A percentile compares a stretch with the other conserved stretches of the same genome.
phyloP scores from a whole-genome alignment of 169 alveolate species.

The Plasmodium cynomolgi region DNA sequence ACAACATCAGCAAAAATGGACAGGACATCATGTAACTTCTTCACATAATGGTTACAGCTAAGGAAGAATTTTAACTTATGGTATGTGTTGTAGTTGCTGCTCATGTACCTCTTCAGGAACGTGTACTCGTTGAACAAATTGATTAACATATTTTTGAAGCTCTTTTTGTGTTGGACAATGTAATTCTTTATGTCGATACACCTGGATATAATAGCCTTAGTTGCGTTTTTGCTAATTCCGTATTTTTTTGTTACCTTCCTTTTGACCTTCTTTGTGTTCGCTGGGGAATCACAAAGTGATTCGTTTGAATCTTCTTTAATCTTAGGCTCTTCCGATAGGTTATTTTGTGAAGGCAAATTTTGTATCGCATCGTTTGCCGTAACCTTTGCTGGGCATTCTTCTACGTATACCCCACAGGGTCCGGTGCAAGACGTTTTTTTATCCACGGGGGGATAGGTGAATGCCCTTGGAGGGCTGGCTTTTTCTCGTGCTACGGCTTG shows the following conservation, averaged over 20 bases:
- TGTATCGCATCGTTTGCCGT: not conserved
- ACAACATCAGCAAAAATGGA: conserved; percentile 29
- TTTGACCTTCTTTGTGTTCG: not conserved
- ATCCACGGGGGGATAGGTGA: not conserved
- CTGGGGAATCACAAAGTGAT: not conserved
- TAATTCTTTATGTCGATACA: conserved; percentile 43
- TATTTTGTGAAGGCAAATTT: not conserved
- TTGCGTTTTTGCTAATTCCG: not conserved
- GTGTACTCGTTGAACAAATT: conserved; percentile 56
- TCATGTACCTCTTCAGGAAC: conserved; percentile 43
- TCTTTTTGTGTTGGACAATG: conserved; percentile 3
- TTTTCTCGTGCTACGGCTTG: not conserved
- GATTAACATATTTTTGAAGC: conserved; percentile 19
- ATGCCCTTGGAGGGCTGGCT: not conserved
- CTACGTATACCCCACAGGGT: not conserved
- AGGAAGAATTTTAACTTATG: conserved; percentile 58
- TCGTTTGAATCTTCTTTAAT: not conserved
- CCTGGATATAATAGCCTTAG: not conserved
- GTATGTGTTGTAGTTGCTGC: conserved; percentile 24
- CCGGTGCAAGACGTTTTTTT: not conserved
- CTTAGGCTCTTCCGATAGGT: not conserved
- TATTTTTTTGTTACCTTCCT: not conserved
- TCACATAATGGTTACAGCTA: conserved; percentile 48
- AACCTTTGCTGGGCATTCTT: not conserved
- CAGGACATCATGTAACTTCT: conserved; percentile 31